These are phyloP conservation scores for Trichoderma guizhouense DNA, from an alignment of 2,329 filamentous ascomycete genomes.

Conservation along the genomic window DNA sequence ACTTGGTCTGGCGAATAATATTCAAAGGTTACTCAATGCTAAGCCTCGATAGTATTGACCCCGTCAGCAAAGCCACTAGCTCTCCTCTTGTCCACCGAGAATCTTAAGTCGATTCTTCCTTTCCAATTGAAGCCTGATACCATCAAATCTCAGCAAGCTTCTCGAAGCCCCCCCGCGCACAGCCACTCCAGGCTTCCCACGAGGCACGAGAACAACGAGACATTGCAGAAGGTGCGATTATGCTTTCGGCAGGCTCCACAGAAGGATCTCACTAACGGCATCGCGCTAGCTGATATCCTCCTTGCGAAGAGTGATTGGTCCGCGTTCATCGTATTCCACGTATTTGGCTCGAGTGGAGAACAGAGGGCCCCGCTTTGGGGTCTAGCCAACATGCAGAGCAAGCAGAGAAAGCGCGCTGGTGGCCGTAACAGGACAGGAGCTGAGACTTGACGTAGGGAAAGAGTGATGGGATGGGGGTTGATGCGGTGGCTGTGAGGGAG, in stretches of 20 bases:
- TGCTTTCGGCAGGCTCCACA: neutral
- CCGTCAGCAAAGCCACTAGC: neutral
- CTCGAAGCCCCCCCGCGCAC: neutral
- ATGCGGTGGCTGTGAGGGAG: neutral
- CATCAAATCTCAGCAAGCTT: neutral
- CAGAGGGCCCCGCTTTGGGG: neutral
- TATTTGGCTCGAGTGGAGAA: neutral
- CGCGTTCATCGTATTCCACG: constrained; percentile 32
- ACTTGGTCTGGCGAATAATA: neutral
- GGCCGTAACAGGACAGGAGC: neutral
- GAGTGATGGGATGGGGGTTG: neutral
- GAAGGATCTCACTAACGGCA: neutral
- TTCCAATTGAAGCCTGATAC: neutral
- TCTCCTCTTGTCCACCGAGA: neutral
- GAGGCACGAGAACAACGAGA: neutral
- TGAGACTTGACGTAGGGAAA: neutral
- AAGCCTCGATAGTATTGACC: neutral
- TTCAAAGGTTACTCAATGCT: neutral
- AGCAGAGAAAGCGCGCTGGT: neutral
- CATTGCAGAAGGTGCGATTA: neutral
- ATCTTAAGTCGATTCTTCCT: neutral
- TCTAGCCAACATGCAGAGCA: neutral
- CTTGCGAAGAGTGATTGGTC: constrained; percentile 20
- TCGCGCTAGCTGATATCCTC: neutral
- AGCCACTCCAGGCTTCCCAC: neutral